Conservation (phyloP, 495 filamentous ascomycete genomes). For the Neurospora sp. region DNA sequence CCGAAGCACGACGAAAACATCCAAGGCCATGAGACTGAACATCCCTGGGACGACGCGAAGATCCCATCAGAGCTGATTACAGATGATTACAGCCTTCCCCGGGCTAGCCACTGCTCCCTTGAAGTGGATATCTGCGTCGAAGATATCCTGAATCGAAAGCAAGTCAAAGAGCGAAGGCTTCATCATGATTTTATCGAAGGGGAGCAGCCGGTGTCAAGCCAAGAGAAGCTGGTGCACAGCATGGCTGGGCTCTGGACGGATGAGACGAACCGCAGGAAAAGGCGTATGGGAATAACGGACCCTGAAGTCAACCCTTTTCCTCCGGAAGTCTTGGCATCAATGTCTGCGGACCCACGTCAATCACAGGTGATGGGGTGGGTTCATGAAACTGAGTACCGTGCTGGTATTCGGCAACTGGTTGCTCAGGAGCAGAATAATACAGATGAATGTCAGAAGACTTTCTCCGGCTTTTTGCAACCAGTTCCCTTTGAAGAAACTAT, state of each 20-base stretch:
- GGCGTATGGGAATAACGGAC: constrained; percentile 49
- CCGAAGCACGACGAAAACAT: constrained; percentile 52
- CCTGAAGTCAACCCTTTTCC: constrained; percentile 65
- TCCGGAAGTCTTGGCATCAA: constrained; percentile 67
- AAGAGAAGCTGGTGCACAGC: constrained; percentile 77
- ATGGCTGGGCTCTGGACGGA: constrained; percentile 92
- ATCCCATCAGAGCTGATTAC: constrained; percentile 38
- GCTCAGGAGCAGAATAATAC: constrained; percentile 48
- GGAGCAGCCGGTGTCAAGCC: constrained; percentile 48
- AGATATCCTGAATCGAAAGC: constrained; percentile 74
- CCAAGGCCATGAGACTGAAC: constrained; percentile 28
- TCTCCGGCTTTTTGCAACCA: constrained; percentile 52
- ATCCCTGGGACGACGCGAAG: constrained; percentile 73
- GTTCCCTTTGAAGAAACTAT: constrained; percentile 45
- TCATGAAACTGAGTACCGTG: constrained; percentile 75
- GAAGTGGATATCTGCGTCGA: constrained; percentile 84
- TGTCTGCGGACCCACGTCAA: constrained; percentile 72
- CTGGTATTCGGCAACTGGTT: constrained; percentile 50
- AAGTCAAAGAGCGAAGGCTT: constrained; percentile 59
- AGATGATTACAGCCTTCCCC: constrained; percentile 51
- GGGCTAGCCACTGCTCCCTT: constrained; percentile 76
- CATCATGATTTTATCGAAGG: constrained; percentile 85
- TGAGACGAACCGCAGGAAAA: constrained; percentile 70
- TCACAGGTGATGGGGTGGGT: constrained; percentile 68
- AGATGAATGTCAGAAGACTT: constrained; percentile 38